phyloP scores from a whole-genome alignment of 2,329 filamentous ascomycete species.

The Sclerotinia spermophila region DNA sequence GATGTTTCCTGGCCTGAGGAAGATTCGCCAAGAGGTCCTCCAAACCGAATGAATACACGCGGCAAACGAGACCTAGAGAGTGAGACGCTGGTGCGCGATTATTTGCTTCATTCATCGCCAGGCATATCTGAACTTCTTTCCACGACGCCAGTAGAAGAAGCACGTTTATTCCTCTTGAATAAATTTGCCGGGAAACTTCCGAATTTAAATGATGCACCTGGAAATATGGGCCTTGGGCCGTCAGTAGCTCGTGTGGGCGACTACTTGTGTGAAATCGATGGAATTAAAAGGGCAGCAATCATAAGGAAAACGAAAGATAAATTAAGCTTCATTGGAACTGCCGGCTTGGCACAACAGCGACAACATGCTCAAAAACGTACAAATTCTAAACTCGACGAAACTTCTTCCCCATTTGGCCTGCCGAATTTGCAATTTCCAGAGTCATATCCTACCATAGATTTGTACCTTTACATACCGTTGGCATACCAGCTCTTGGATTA shows the following conservation, averaged over 20 bases:
- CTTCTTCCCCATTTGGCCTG: not conserved
- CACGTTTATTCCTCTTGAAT: not conserved
- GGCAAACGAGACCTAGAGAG: not conserved
- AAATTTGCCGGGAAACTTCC: too few relatives aligned
- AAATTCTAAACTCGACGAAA: not conserved
- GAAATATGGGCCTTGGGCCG: not conserved
- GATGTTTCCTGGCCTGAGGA: constrained; percentile 4
- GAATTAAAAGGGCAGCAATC: not conserved
- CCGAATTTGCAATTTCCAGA: not conserved
- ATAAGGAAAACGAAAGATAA: not conserved
- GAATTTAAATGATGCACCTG: not conserved
- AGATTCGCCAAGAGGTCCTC: not conserved
- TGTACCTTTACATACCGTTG: not conserved
- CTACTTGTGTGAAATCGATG: not conserved
- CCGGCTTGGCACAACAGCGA: not conserved
- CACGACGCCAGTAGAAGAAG: not conserved
- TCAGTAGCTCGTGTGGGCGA: not conserved
- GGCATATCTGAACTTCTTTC: not conserved
- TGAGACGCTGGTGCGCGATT: not conserved
- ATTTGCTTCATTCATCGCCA: not conserved
- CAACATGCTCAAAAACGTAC: not conserved
- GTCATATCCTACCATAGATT: not conserved
- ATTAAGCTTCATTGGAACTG: constrained; percentile 9
- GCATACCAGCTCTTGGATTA: constrained; percentile 6
- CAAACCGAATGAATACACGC: accelerated